A percentile compares a stretch with the other conserved stretches of the same genome.
Evolutionary conservation across 2,329 filamentous ascomycete species (phyloP).

Genomic region (Botrytis elliptica): DNA sequence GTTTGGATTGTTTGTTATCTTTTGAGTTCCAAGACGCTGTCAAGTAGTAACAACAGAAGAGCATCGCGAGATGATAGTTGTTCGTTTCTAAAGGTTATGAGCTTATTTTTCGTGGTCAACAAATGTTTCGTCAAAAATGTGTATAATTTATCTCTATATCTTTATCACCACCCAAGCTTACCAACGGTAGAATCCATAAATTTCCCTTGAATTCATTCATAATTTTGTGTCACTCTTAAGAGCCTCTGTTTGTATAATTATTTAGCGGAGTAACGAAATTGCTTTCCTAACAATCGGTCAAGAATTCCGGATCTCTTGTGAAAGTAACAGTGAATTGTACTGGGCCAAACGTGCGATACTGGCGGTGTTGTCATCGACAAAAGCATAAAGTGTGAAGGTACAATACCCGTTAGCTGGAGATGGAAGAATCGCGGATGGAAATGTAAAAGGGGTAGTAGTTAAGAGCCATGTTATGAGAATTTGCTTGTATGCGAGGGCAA

Average conservation of each 20-base stretch:
- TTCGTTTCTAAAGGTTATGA: not conserved
- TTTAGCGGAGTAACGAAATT: not conserved
- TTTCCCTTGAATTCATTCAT: too few species aligned
- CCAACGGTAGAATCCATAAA: not conserved
- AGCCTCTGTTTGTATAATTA: not conserved
- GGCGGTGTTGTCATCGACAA: not conserved
- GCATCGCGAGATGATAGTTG: not conserved
- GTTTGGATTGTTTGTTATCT: not conserved
- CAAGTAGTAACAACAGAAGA: not conserved
- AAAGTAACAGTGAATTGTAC: not conserved
- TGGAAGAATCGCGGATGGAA: not conserved
- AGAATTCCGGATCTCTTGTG: not conserved
- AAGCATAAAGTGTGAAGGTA: constrained; percentile 6
- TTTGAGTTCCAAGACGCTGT: not conserved
- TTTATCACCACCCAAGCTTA: not conserved
- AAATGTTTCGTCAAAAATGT: not conserved
- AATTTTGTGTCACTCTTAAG: too few species aligned
- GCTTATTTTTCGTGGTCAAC: not conserved
- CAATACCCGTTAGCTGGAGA: not conserved
- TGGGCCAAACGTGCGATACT: not conserved
- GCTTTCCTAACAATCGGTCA: not conserved
- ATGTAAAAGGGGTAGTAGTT: not conserved
- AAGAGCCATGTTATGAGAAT: not conserved
- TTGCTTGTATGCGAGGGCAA: not conserved
- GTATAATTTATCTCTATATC: not conserved